Percentiles rank a stretch among this genome's conserved stretches.
These are phyloP conservation scores for Apiotrichum sp. DNA, from an alignment of 1,284 basidiomycete genomes.

Conservation along the genomic window DNA sequence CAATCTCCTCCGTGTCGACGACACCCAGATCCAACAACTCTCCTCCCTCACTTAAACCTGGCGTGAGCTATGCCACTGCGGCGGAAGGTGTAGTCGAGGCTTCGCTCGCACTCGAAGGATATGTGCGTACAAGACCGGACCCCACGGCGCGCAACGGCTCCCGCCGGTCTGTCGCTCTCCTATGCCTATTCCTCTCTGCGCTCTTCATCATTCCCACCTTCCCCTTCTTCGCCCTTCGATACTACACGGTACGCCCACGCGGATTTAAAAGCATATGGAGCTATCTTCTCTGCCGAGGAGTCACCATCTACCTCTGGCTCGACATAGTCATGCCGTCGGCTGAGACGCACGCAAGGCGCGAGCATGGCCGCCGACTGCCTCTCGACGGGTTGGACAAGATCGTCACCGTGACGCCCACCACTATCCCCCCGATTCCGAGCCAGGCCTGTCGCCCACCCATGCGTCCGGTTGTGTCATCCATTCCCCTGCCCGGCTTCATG, in stretches of 20 bases:
- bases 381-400: neutral
- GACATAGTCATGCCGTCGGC: neutral
- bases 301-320: neutral
- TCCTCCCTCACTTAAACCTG: neutral
- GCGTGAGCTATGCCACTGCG: neutral
- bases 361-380: neutral
- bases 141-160: neutral
- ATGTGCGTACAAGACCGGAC: neutral
- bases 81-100: neutral
- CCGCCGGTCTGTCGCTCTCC: neutral
- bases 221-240: neutral
- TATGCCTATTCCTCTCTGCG: neutral
- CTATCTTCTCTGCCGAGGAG: neutral
- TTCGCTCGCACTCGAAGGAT: neutral
- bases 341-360: neutral
- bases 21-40: neutral
- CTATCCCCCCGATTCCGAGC: neutral
- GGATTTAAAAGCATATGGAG: neutral
- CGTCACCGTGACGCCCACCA: neutral
- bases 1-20: neutral
- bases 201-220: neutral
- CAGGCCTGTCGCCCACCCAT: neutral
- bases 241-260: neutral
- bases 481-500: slow-evolving; percentile 13
- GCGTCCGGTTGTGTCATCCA: neutral